These are phyloP conservation scores for Plasmodium sp. DNA, from an alignment of 169 alveolate species.

Conservation along the genomic window DNA sequence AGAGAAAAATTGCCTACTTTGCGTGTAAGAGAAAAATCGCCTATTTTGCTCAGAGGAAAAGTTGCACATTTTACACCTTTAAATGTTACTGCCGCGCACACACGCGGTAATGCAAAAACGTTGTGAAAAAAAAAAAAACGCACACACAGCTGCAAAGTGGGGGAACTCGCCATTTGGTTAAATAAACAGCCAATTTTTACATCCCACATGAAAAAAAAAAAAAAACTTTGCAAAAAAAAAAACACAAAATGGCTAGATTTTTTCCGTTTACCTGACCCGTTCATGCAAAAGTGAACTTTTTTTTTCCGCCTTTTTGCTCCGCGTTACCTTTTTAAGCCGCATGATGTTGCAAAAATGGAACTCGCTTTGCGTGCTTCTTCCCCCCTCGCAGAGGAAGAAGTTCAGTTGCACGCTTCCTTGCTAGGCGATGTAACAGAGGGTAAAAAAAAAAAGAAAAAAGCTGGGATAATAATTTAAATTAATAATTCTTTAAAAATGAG, in stretches of 20 bases:
- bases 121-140: neutral
- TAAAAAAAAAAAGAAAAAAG: neutral
- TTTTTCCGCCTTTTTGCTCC: neutral
- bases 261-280: conserved; percentile 39
- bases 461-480: conserved; percentile 6
- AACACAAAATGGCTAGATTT: conserved; percentile 4
- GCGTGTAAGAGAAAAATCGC: neutral
- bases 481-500: conserved; percentile 33
- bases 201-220: neutral
- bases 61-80: neutral
- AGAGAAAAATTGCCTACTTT: neutral
- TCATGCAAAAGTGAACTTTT: conserved; percentile 31
- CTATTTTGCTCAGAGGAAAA: neutral
- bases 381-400: neutral
- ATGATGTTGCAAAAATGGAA: neutral
- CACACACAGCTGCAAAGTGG: neutral
- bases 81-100: neutral
- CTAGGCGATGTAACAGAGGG: neutral
- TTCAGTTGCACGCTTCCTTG: neutral
- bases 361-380: neutral
- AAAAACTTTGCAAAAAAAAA: conserved; percentile 1
- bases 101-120: neutral
- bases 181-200: neutral
- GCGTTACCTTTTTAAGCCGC: neutral
- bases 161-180: neutral